These are phyloP conservation scores for Remersonia thermophila DNA, from an alignment of 2,329 filamentous ascomycete genomes.

Conservation along the genomic window DNA sequence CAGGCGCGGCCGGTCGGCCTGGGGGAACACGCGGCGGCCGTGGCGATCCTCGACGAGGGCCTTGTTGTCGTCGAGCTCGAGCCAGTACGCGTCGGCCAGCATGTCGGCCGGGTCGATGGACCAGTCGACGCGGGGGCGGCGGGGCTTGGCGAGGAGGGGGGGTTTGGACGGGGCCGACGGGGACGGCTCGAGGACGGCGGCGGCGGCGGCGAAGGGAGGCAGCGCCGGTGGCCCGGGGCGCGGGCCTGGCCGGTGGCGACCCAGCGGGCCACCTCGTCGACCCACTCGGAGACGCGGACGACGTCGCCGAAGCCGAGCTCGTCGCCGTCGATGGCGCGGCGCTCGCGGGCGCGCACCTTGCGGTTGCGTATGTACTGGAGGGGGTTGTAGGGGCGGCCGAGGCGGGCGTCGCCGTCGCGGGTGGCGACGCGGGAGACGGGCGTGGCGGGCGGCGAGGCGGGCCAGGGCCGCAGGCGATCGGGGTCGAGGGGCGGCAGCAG, in stretches of 20 bases:
- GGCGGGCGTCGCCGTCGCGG: constrained; percentile 23
- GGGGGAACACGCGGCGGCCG: constrained; percentile 59
- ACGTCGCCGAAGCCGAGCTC: constrained; percentile 67
- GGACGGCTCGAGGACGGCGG: constrained; percentile 29
- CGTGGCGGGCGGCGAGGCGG: constrained; percentile 31
- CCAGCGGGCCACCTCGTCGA: constrained; percentile 51
- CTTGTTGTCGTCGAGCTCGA: constrained; percentile 73
- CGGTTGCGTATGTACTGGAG: constrained; percentile 87
- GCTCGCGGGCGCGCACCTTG: constrained; percentile 68
- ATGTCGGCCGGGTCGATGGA: constrained; percentile 70
- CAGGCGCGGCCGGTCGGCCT: constrained; percentile 14
- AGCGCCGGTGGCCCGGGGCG: constrained; percentile 26
- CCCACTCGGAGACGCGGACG: constrained; percentile 60
- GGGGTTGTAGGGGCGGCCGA: constrained; percentile 75
- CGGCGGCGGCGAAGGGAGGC: constrained; percentile 37
- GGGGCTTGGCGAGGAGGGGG: constrained; percentile 41
- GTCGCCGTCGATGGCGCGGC: constrained; percentile 60
- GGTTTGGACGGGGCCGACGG: constrained; percentile 29
- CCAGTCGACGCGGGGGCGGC: constrained; percentile 75
- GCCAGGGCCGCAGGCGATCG: constrained; percentile 24
- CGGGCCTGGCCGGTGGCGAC: constrained; percentile 26
- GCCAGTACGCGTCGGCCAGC: constrained; percentile 81
- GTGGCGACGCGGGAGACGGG: constrained; percentile 20
- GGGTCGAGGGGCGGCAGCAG: constrained; percentile 61
- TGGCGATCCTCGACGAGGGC: constrained; percentile 67